Evolutionary conservation across 192 early-diverging fungal species (phyloP).

Genomic region (Glomus cerebriforme): DNA sequence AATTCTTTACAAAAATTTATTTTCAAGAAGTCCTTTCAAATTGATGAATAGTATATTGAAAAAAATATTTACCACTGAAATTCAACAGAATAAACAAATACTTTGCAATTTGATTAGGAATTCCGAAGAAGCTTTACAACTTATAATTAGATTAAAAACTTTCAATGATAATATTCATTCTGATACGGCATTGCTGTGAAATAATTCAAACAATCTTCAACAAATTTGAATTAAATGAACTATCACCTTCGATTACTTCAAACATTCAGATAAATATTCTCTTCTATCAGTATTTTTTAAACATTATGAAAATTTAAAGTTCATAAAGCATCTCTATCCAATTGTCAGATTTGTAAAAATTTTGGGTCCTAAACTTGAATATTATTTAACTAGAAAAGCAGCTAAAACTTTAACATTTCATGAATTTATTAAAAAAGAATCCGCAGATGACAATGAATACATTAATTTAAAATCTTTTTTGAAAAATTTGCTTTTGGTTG

Average conservation of each 20-base stretch:
- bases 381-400: slow-evolving; percentile 23
- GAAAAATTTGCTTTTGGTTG: no score
- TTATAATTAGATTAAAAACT: background rate
- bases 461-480: no score
- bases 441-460: no score
- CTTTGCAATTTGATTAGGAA: background rate
- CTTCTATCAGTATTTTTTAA: slow-evolving; percentile 30
- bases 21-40: background rate
- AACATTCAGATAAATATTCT: background rate
- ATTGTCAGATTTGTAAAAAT: slow-evolving; percentile 29
- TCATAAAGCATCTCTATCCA: slow-evolving; percentile 14
- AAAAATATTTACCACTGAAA: background rate
- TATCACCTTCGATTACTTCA: background rate
- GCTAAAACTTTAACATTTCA: background rate
- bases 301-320: background rate
- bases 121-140: background rate
- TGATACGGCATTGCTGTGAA: background rate
- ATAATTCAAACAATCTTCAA: background rate
- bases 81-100: background rate
- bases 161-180: background rate
- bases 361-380: background rate
- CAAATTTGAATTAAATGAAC: background rate
- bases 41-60: background rate
- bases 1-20: background rate
- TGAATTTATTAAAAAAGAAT: no score